A percentile compares a stretch with the other conserved stretches of the same genome.
Evolutionary conservation across 805 yeast species (phyloP).

Genomic region (Wickerhamiella azyma): DNA sequence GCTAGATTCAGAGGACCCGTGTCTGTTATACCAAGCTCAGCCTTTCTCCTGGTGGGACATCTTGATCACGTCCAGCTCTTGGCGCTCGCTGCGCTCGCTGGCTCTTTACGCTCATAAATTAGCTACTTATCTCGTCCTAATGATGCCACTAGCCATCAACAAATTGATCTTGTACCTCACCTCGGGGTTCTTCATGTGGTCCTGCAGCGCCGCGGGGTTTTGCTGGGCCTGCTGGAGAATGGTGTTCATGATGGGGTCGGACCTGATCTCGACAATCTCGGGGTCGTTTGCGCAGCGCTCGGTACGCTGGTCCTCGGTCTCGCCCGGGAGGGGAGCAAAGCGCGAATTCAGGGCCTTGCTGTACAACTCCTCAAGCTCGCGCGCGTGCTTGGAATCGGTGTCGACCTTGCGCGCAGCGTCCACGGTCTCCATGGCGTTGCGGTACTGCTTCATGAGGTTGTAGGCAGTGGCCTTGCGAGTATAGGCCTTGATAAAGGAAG

Average conservation of each 20-base stretch:
- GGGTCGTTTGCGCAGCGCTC: conserved; percentile 87
- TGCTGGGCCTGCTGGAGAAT: conserved; percentile 86
- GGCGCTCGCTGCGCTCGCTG: too few relatives aligned
- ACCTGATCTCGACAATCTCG: conserved; percentile 78
- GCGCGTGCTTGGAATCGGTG: conserved; percentile 39
- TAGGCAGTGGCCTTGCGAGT: conserved; percentile 93
- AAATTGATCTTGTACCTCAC: conserved; percentile 76
- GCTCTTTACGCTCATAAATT: too few relatives aligned
- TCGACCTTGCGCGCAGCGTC: conserved; percentile 68
- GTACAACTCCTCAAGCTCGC: conserved; percentile 72
- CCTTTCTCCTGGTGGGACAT: too few relatives aligned
- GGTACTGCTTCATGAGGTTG: conserved; percentile 77
- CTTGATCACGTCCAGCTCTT: too few relatives aligned
- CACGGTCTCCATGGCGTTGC: conserved; percentile 69
- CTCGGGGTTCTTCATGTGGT: conserved; percentile 95
- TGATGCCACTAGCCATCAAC: conserved; percentile 92
- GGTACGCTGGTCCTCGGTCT: conserved; percentile 87
- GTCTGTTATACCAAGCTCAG: too few relatives aligned
- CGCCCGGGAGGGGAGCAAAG: conserved; percentile 67
- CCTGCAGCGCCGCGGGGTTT: conserved; percentile 93
- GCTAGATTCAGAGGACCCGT: too few relatives aligned
- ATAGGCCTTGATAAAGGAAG: conserved; percentile 82
- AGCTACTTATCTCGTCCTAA: conserved; percentile 58
- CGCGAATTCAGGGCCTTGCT: conserved; percentile 67
- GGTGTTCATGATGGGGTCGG: conserved; percentile 95